phyloP scores from a whole-genome alignment of 225 moss, liverwort and hornwort species.

The Sphagnum tenellum region DNA sequence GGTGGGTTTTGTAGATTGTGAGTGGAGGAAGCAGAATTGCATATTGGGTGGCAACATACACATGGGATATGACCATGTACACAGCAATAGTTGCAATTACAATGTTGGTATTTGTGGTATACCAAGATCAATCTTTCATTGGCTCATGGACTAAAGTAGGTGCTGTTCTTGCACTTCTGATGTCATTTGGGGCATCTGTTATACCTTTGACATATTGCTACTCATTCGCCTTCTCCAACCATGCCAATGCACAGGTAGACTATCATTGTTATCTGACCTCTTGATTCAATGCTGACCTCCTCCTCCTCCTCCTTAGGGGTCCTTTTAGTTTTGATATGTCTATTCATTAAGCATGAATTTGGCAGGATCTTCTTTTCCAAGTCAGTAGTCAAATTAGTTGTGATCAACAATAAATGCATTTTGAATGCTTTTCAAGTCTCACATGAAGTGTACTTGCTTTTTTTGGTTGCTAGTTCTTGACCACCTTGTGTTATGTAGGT shows the following conservation, averaged over 20 bases:
- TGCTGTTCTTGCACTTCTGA: slow-evolving; percentile 57
- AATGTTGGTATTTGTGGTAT: slow-evolving; percentile 72
- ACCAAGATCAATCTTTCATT: slow-evolving; percentile 78
- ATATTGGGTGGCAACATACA: slow-evolving; percentile 88
- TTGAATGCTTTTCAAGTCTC: too few species aligned
- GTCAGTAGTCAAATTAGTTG: too few species aligned
- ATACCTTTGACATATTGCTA: slow-evolving; percentile 90
- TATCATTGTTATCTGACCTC: not conserved
- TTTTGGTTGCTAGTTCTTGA: too few species aligned
- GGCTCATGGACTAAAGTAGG: slow-evolving; percentile 81
- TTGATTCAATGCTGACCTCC: not conserved
- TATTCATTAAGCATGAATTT: too few species aligned
- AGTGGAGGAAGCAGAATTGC: slow-evolving; percentile 71
- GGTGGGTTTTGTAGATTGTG: slow-evolving; percentile 40
- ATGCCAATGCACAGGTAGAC: slow-evolving; percentile 78
- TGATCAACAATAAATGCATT: too few species aligned
- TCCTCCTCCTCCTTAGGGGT: not conserved
- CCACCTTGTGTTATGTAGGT: slow-evolving; percentile 39
- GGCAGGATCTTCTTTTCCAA: too few species aligned
- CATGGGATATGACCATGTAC: slow-evolving; percentile 88
- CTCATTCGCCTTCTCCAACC: slow-evolving; percentile 73
- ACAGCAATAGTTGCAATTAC: slow-evolving; percentile 65
- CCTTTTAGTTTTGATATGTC: not conserved
- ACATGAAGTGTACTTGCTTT: too few species aligned
- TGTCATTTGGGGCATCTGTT: slow-evolving; percentile 83